These are phyloP conservation scores for Leucoagaricus sp. DNA, from an alignment of 1,284 basidiomycete species.

Conservation along the genomic window DNA sequence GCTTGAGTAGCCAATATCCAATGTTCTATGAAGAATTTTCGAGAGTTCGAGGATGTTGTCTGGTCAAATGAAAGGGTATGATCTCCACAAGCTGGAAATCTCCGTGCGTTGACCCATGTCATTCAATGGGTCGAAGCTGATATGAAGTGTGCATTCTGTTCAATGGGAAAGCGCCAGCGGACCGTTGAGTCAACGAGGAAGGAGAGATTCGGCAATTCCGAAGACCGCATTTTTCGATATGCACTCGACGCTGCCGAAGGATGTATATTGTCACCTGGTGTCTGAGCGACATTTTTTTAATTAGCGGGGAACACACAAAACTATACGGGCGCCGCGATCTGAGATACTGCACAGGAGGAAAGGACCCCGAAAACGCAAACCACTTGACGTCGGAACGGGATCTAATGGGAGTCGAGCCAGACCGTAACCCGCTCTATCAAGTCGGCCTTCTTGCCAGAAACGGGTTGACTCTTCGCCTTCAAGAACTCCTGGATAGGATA, in stretches of 20 bases:
- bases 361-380: constrained; percentile 1
- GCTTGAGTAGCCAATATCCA: not conserved
- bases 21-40: not conserved
- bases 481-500: constrained; percentile 57
- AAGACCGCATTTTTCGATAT: too few species aligned
- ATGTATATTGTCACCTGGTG: too few species aligned
- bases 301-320: too few species aligned
- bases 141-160: too few species aligned
- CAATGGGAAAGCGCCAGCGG: too few species aligned
- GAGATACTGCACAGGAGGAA: not conserved
- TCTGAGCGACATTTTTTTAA: too few species aligned
- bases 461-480: constrained; percentile 58
- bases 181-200: too few species aligned
- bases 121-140: too few species aligned
- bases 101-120: not conserved
- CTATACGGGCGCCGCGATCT: too few species aligned
- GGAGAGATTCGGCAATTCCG: too few species aligned
- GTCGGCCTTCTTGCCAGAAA: constrained; percentile 71
- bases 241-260: too few species aligned
- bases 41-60: not conserved
- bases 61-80: not conserved
- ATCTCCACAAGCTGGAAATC: not conserved
- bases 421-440: constrained; percentile 62
- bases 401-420: constrained; percentile 55
- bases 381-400: not conserved